A percentile compares a stretch with the other conserved stretches of the same genome.
These are phyloP conservation scores for Fusarium compactum DNA, from an alignment of 2,329 filamentous ascomycete genomes.

Conservation along the genomic window DNA sequence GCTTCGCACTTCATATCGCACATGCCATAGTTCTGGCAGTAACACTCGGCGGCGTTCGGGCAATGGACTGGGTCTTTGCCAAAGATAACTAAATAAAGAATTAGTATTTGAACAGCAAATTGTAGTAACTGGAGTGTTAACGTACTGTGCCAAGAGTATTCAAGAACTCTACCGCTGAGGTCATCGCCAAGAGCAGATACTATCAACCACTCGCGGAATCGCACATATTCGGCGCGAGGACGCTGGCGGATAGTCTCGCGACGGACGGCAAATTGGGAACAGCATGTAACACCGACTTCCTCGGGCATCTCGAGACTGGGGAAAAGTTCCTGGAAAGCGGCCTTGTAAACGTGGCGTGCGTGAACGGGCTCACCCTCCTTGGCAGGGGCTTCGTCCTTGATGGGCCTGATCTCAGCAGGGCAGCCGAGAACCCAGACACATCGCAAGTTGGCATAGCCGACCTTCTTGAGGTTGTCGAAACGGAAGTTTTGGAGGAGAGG, in stretches of 20 bases:
- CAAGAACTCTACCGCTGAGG: slow-evolving; percentile 69
- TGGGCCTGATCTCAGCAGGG: slow-evolving; percentile 60
- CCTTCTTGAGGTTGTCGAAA: slow-evolving; percentile 61
- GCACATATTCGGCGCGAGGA: slow-evolving; percentile 65
- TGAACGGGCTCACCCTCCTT: slow-evolving; percentile 52
- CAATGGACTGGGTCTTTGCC: slow-evolving; percentile 70
- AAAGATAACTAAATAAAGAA: slow-evolving; percentile 64
- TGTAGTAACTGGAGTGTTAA: slow-evolving; percentile 32
- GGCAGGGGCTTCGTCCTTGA: slow-evolving; percentile 52
- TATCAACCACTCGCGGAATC: slow-evolving; percentile 71
- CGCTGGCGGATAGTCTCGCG: slow-evolving; percentile 62
- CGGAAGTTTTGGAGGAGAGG: slow-evolving; percentile 62
- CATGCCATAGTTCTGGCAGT: slow-evolving; percentile 74
- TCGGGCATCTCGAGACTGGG: slow-evolving; percentile 59
- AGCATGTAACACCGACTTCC: slow-evolving; percentile 69
- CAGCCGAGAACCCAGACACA: slow-evolving; percentile 71
- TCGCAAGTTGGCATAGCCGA: slow-evolving; percentile 71
- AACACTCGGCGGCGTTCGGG: slow-evolving; percentile 70
- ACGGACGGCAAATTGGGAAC: slow-evolving; percentile 74
- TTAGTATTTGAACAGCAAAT: slow-evolving; percentile 21
- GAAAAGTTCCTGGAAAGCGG: slow-evolving; percentile 58
- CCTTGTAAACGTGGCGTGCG: slow-evolving; percentile 57
- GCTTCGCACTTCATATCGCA: slow-evolving; percentile 61
- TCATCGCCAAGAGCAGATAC: slow-evolving; percentile 66
- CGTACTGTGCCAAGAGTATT: slow-evolving; percentile 74